Conservation (phyloP, 495 filamentous ascomycete species). For the Staphylotrichum longicolle region DNA sequence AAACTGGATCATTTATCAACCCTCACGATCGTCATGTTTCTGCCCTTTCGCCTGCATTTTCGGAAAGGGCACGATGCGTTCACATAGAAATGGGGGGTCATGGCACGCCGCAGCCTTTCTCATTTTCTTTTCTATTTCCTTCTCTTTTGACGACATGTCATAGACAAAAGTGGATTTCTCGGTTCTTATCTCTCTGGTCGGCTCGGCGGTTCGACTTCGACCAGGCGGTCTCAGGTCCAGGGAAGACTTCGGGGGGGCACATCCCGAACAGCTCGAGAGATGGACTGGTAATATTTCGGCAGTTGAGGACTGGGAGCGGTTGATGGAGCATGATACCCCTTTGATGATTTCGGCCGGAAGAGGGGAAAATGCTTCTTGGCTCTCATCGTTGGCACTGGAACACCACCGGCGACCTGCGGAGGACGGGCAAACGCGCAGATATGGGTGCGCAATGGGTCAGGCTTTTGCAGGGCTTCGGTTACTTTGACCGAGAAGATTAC, state of each 20-base stretch:
- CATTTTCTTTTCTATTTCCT: constrained; percentile 33
- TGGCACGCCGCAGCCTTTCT: constrained; percentile 36
- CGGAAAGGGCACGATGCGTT: constrained; percentile 41
- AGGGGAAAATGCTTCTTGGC: constrained; percentile 30
- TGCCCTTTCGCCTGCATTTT: constrained; percentile 40
- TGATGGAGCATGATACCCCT: constrained; percentile 44
- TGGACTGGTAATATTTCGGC: constrained; percentile 49
- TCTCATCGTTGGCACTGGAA: constrained; percentile 33
- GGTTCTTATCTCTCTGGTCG: constrained; percentile 46
- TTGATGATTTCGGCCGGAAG: constrained; percentile 29
- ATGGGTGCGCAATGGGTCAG: constrained; percentile 26
- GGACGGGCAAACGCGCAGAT: constrained; percentile 18
- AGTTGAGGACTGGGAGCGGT: constrained; percentile 35
- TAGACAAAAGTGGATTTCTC: constrained; percentile 64
- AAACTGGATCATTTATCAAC: constrained; percentile 34
- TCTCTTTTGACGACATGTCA: constrained; percentile 40
- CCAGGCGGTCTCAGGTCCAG: constrained; percentile 25
- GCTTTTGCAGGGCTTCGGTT: constrained; percentile 29
- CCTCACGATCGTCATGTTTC: constrained; percentile 44
- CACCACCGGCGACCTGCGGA: constrained; percentile 27
- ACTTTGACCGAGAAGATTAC: constrained; percentile 19
- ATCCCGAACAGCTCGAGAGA: constrained; percentile 21
- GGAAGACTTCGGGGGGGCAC: constrained; percentile 14
- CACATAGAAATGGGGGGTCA: constrained; percentile 42
- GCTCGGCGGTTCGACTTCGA: constrained; percentile 29